Percentiles rank a stretch among this genome's conserved stretches.
These are phyloP conservation scores for Aegilops bicornis DNA, from an alignment of 176 grass and related monocot genomes.

Conservation along the genomic window DNA sequence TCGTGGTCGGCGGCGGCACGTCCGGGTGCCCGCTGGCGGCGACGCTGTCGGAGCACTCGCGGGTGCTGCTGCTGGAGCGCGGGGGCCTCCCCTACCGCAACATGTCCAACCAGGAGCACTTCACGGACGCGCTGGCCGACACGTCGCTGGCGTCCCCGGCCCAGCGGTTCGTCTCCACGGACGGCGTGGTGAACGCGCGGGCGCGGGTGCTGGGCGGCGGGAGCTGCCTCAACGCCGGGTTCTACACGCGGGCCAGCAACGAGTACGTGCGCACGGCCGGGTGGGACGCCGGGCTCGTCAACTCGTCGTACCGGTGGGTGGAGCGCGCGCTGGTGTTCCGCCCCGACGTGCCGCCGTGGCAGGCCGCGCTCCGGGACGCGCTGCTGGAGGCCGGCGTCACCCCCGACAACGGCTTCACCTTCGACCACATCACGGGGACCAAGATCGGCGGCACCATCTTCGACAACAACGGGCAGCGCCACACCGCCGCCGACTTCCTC, in stretches of 20 bases:
- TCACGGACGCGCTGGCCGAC: conserved; percentile 49
- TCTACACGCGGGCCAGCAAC: conserved; percentile 80
- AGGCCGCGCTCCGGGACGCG: conserved; percentile 64
- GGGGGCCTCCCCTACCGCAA: conserved; percentile 48
- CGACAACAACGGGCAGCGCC: conserved; percentile 56
- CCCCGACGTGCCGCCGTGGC: conserved; percentile 65
- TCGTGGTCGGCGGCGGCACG: conserved; percentile 78
- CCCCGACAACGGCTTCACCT: conserved; percentile 80
- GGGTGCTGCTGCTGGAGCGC: conserved; percentile 58
- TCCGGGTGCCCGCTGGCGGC: conserved; percentile 75
- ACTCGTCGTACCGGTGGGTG: conserved; percentile 72
- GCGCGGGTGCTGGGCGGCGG: conserved; percentile 80
- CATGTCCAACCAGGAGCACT: conserved; percentile 41
- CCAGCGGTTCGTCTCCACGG: conserved; percentile 59
- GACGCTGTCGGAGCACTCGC: conserved; percentile 58
- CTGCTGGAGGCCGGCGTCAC: conserved; percentile 71
- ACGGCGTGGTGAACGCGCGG: conserved; percentile 75
- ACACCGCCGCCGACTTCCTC: conserved; percentile 84
- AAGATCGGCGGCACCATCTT: conserved; percentile 93
- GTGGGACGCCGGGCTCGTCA: conserved; percentile 50
- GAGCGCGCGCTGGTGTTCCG: conserved; percentile 70
- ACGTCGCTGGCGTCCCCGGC: conserved; percentile 24
- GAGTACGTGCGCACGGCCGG: conserved; percentile 47
- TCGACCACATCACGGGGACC: conserved; percentile 77
- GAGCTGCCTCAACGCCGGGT: conserved; percentile 80